Evolutionary conservation across 2,329 filamentous ascomycete species (phyloP).

Genomic region (Hymenoscyphus fraxineus): DNA sequence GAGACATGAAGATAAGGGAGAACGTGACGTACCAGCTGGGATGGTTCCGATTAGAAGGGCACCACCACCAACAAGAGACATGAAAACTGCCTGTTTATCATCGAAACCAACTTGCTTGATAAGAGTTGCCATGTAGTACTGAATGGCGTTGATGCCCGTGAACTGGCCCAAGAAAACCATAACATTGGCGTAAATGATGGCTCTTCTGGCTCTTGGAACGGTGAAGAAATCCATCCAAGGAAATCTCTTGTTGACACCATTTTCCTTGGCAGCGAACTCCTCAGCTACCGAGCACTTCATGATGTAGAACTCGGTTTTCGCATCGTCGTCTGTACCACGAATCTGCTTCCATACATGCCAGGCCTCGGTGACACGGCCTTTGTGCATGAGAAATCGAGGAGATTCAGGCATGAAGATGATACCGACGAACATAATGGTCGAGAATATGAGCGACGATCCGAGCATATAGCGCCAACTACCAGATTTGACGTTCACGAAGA

Average conservation of each 20-base stretch:
- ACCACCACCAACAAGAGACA: conserved; percentile 70
- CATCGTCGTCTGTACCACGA: conserved; percentile 55
- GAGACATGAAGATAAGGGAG: not conserved
- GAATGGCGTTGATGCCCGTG: conserved; percentile 66
- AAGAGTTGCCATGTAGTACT: conserved; percentile 69
- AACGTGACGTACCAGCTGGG: conserved; percentile 42
- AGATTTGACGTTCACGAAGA: conserved; percentile 60
- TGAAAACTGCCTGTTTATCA: conserved; percentile 60
- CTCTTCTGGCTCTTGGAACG: conserved; percentile 61
- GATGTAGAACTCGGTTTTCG: conserved; percentile 66
- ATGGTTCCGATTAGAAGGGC: conserved; percentile 64
- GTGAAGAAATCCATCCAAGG: conserved; percentile 74
- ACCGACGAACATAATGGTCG: conserved; percentile 56
- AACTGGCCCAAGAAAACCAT: conserved; percentile 70
- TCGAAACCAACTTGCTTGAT: conserved; percentile 67
- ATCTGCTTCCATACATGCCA: conserved; percentile 72
- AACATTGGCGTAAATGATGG: conserved; percentile 63
- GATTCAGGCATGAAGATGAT: conserved; percentile 71
- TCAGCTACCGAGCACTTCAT: conserved; percentile 64
- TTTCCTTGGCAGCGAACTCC: conserved; percentile 48
- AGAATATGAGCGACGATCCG: conserved; percentile 68
- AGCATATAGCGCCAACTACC: conserved; percentile 74
- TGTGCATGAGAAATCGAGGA: conserved; percentile 68
- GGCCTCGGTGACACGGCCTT: conserved; percentile 54
- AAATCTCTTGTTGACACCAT: conserved; percentile 51